Base-by-base conservation (phyloP, 345 rosid species). In the Pugionium cornutum region DNA sequence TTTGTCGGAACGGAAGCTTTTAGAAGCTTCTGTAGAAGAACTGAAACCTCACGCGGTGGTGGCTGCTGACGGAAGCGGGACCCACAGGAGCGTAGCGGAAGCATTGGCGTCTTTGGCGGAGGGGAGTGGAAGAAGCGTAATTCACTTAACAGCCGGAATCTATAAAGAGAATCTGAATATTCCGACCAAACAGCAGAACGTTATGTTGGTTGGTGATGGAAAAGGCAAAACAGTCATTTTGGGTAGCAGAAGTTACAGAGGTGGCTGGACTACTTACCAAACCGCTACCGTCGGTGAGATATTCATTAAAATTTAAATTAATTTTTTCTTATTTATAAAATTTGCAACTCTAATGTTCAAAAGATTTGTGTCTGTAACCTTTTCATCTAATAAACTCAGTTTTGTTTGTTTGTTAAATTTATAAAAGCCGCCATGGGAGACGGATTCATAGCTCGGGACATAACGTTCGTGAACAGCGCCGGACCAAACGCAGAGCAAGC, bases 121-220 rank as follows among this genome's bases (percentile, higher is more conserved):
- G 6, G n/a, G 51, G 27, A 62, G 66, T 41, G 84, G 84, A 49
- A 80, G 77, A 10, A 71, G 67, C 36, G 79, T 80, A 28, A 82
- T 84, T 77, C 44, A 80, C 50, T n/a, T 84, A 10, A 84, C 77
- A 76, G 82, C 82, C 2, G 87, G 89, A 67, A 79, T 75, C 5
- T 82, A 84, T 43, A 41, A 75, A 0, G 89, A 84, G 64, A 50
- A 73, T 58, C 54, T 84, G 10, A 77, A 74, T 3, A 67, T 84
- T 43, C 76, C 79, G 40, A 73, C 84, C 2, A 80, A 79, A 64
- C 76, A 77, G 42, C 77, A 80, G 74, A 81, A 81, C 62, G 80
- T 84, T 6, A 78, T 82, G 86, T 65, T 84, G 49, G 72, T 79
- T 39, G 89, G 89, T 11, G 89, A 84, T n/a, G 89, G 87, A 1